phyloP scores from a whole-genome alignment of 1,284 basidiomycete species.

The Cutaneotrichosporon sp. region DNA sequence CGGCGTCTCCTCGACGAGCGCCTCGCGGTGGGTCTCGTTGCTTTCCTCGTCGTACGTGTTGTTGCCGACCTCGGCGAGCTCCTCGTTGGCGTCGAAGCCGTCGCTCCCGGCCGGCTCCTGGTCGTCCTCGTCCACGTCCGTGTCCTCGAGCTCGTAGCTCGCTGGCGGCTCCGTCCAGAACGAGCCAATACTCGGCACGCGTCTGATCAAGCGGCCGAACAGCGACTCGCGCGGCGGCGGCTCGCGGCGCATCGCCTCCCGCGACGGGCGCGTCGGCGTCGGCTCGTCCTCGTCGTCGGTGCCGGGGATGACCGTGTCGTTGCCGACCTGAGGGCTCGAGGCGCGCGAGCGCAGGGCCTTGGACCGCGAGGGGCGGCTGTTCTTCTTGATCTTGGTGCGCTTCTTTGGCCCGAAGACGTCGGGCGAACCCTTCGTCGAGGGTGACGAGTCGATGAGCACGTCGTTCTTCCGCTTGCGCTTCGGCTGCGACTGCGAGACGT shows the following conservation, averaged over 20 bases:
- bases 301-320: constrained; percentile 17
- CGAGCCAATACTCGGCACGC: constrained; percentile 17
- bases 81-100: neutral
- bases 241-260: no score
- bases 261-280: neutral
- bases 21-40: no score
- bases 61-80: neutral
- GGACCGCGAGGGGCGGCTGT: neutral
- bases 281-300: constrained; percentile 25
- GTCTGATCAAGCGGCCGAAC: constrained; percentile 32
- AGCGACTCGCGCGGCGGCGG: constrained; percentile 19
- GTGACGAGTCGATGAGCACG: constrained; percentile 14
- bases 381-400: neutral
- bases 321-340: neutral
- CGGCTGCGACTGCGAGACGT: constrained; percentile 15
- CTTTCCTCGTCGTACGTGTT: no score
- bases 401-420: constrained; percentile 41
- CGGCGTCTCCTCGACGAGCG: no score
- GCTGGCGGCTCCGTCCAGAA: constrained; percentile 11
- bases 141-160: neutral
- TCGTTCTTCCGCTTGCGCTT: constrained; percentile 7
- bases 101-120: neutral
- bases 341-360: neutral
- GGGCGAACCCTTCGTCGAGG: constrained; percentile 6
- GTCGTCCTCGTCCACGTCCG: neutral